Evolutionary conservation across 129 eudicot species (phyloP), one percentile per base, ranked within the genome.

Genomic region (Pseudognaphalium luteoalbum): DNA sequence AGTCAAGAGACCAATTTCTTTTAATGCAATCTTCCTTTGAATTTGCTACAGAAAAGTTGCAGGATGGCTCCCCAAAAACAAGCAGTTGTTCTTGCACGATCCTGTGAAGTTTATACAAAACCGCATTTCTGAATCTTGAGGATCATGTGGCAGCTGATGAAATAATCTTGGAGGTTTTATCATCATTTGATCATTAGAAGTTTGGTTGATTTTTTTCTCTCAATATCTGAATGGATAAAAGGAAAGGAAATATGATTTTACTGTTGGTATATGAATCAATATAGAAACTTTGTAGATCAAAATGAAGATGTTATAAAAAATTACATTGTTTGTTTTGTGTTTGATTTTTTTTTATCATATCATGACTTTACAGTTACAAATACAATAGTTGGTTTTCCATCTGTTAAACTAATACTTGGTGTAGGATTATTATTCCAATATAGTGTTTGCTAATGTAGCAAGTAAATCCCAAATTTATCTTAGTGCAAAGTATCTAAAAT

Each of bases 61-160:
- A 82, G 84, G 89, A 85, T 39, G 87, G 81, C 35, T 37, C 81
- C 9, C 62, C 72, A 7, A 82, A 86, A 61, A 75, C 82, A 75
- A 83, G 85, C 76, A 80, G 94, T 54, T 89, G 91, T 76, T 78
- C 80, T 19, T 89, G 94, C 86, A 21, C 87, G 10, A 88, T 89
- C 74, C 75, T 89, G 82, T 89, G 82, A 80, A 73, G 69, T 72
- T 73, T 60, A 71, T 68, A 58, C 73, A 39, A 21, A 44, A 71
- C 25, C 44, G 7, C 62, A 29, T 51, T 63, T 70, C 76, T 63
- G 10, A 37, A 34, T 68, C 69, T 68, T 37, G 35, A 3, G 29
- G 65, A 34, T 68, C 34, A 69, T 12, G 11, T 29, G 60, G 22
- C 47, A 10, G 51, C 22, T 5, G 70, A 60, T 25, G 82, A 78